These are phyloP conservation scores for Canavalia ensiformis DNA, from an alignment of 306 rosid species.

Conservation along the genomic window DNA sequence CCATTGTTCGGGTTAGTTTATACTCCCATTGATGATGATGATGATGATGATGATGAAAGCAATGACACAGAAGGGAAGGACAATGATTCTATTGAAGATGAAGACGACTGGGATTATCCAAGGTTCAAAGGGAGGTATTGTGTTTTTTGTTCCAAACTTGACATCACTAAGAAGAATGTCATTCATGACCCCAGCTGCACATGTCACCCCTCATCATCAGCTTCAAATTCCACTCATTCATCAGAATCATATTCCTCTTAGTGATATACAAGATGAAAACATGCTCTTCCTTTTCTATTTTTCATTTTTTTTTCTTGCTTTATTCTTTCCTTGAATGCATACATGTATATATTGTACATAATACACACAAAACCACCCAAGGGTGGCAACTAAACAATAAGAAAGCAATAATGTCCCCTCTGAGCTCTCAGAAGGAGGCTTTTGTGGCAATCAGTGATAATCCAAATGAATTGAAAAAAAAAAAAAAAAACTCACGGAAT, in stretches of 20 bases:
- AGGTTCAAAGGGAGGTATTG: conserved; percentile 67
- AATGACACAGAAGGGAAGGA: conserved; percentile 46
- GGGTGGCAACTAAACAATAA: conserved; percentile 28
- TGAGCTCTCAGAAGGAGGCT: conserved; percentile 22
- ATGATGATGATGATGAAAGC: conserved; percentile 45
- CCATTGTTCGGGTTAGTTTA: conserved; percentile 71
- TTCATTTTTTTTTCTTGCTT: not conserved
- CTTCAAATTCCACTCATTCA: conserved; percentile 58
- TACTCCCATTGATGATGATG: conserved; percentile 52
- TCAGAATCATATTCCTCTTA: conserved; percentile 62
- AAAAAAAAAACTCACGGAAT: not conserved
- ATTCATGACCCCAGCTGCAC: conserved; percentile 78
- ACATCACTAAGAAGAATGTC: conserved; percentile 57
- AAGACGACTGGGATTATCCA: conserved; percentile 46
- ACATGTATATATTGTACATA: conserved; percentile 51
- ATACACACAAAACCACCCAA: conserved; percentile 36
- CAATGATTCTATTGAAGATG: conserved; percentile 46
- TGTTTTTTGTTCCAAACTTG: conserved; percentile 85
- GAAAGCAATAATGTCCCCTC: conserved; percentile 31
- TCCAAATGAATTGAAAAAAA: not conserved
- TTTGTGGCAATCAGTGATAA: not conserved
- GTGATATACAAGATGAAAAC: conserved; percentile 33
- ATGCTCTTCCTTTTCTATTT: not conserved
- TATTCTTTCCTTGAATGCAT: conserved; percentile 25
- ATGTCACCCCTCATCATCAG: conserved; percentile 62